phyloP scores from a whole-genome alignment of 768 basidiomycete species.

The Pholiota molesta region DNA sequence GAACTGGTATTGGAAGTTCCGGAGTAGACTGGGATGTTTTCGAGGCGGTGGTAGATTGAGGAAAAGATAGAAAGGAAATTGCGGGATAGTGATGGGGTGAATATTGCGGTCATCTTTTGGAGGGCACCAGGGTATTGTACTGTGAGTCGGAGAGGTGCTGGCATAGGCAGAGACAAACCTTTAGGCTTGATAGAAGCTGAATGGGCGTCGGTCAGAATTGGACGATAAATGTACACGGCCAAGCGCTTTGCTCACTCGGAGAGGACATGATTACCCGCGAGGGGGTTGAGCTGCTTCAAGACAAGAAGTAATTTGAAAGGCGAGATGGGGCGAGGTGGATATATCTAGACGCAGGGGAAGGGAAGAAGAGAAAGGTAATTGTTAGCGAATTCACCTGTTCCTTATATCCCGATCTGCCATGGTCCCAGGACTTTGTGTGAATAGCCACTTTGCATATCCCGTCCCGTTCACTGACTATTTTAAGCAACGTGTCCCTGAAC shows the following conservation, averaged over 20 bases:
- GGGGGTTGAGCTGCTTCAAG: neutral
- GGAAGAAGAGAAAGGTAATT: neutral
- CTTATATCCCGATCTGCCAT: neutral
- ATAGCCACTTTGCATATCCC: too few relatives aligned
- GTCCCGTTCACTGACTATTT: too few relatives aligned
- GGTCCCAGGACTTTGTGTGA: too few relatives aligned
- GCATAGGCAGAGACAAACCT: neutral
- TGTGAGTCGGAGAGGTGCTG: neutral
- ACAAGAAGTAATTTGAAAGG: neutral
- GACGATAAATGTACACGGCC: neutral
- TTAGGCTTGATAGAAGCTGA: neutral
- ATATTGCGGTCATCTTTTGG: neutral
- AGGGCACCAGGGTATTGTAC: neutral
- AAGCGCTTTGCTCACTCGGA: neutral
- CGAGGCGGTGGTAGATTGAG: too few relatives aligned
- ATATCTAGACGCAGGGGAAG: neutral
- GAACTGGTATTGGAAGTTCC: conserved; percentile 10
- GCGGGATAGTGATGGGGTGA: neutral
- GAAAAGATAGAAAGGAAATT: neutral
- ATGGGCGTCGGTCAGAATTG: neutral
- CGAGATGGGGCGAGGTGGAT: neutral
- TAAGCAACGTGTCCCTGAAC: too few relatives aligned
- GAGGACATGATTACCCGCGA: neutral
- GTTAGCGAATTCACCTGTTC: neutral
- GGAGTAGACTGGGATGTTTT: neutral